phyloP scores from a whole-genome alignment of 208 protist species.

The Leishmania arabica region DNA sequence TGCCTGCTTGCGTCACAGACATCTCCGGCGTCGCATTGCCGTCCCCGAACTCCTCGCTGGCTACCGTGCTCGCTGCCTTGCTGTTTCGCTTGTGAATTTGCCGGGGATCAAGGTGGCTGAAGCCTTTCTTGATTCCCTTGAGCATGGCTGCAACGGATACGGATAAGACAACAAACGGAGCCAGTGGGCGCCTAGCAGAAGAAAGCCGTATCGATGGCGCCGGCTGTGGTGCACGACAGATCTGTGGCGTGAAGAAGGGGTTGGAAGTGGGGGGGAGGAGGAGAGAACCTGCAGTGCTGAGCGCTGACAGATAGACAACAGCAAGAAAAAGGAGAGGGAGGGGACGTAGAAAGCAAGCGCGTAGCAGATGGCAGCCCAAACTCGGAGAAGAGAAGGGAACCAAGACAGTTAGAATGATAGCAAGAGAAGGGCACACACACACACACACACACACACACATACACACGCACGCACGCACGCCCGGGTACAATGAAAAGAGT shows the following conservation, averaged over 20 bases:
- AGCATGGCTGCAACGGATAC: conserved; percentile 3
- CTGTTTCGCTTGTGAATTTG: conserved; percentile 6
- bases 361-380: neutral
- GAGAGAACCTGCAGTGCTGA: neutral
- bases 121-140: conserved; percentile 19
- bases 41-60: conserved; percentile 2
- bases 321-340: neutral
- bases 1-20: neutral
- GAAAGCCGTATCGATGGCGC: neutral
- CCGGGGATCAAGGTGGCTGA: conserved; percentile 32
- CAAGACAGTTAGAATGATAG: neutral
- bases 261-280: neutral
- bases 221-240: neutral
- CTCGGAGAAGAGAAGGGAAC: neutral
- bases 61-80: neutral
- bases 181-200: neutral
- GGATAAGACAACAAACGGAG: neutral
- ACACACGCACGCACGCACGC: too few relatives aligned
- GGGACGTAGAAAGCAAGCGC: too few relatives aligned
- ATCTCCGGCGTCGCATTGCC: neutral
- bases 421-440: too few relatives aligned
- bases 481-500: neutral
- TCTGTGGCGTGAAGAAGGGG: neutral
- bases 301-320: neutral
- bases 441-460: too few relatives aligned